Conservation (phyloP, 2,329 filamentous ascomycete genomes). For the Ascocoryne sarcoides region DNA sequence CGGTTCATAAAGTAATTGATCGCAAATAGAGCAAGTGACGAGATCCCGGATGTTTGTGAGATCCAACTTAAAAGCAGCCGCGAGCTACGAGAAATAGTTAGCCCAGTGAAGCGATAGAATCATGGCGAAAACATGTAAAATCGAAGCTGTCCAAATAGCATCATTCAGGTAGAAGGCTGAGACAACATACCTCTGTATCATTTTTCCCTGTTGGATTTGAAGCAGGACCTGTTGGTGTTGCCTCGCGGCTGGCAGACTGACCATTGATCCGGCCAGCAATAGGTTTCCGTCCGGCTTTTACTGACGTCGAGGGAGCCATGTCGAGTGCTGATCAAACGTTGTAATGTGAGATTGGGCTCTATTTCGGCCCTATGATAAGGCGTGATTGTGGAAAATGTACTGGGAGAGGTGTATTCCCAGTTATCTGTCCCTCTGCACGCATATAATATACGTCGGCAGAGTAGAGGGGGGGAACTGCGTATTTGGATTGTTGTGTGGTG, state of each 20-base stretch:
- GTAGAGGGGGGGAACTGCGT: no score
- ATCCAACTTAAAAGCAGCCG: conserved; percentile 33
- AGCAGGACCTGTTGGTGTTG: background rate
- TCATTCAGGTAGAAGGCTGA: background rate
- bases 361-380: background rate
- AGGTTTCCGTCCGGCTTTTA: background rate
- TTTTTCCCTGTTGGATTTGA: background rate
- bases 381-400: background rate
- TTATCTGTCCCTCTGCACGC: background rate
- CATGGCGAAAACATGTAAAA: no score
- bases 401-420: background rate
- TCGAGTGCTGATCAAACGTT: background rate
- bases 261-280: background rate
- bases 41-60: conserved; percentile 52
- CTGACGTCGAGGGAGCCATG: background rate
- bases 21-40: conserved; percentile 60
- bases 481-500: no score
- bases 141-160: background rate
- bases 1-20: conserved; percentile 59
- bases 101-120: no score
- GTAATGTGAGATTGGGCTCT: background rate
- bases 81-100: conserved; percentile 15
- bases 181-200: background rate
- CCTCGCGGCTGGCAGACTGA: background rate
- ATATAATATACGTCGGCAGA: no score